Percentiles rank a stretch among this genome's conserved stretches.
Evolutionary conservation across 768 basidiomycete genomes (phyloP).

Genomic region (Lentinus brumalis): DNA sequence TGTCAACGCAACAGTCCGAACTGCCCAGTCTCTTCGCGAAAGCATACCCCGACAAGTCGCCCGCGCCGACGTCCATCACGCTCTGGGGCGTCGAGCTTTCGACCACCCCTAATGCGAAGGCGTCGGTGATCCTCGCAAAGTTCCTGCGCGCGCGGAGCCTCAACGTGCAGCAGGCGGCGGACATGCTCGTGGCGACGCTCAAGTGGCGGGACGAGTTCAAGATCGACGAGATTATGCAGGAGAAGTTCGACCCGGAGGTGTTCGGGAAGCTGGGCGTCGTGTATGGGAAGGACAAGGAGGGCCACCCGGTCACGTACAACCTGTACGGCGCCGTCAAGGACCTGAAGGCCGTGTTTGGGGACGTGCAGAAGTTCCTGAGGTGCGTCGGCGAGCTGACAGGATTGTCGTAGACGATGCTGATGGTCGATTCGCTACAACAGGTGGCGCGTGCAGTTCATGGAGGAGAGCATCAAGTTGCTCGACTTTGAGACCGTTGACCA

Average conservation of each 20-base stretch:
- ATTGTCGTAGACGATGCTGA: not conserved
- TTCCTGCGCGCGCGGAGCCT: constrained; percentile 5
- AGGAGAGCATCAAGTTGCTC: constrained; percentile 58
- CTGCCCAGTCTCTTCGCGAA: constrained; percentile 57
- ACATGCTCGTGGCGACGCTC: constrained; percentile 51
- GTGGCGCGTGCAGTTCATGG: constrained; percentile 83
- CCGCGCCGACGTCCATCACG: constrained; percentile 50
- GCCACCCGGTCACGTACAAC: constrained; percentile 78
- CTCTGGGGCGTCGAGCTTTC: constrained; percentile 72
- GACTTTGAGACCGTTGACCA: constrained; percentile 78
- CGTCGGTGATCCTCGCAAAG: constrained; percentile 48
- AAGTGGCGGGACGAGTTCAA: constrained; percentile 75
- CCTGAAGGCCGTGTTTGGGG: constrained; percentile 68
- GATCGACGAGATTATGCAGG: constrained; percentile 59
- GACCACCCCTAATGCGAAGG: constrained; percentile 54
- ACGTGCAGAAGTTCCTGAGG: constrained; percentile 77
- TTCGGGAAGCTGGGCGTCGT: constrained; percentile 60
- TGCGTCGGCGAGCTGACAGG: constrained; percentile 29
- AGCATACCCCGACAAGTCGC: constrained; percentile 60
- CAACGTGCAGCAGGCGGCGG: not conserved
- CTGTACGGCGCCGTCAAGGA: constrained; percentile 74
- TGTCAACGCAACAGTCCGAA: constrained; percentile 31
- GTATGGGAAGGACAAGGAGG: constrained; percentile 70
- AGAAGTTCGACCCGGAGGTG: constrained; percentile 37
- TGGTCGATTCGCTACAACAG: constrained; percentile 34